A percentile compares a stretch with the other conserved stretches of the same genome.
phyloP scores from a whole-genome alignment of 306 rosid genomes.

The Ormosia semicastrata region DNA sequence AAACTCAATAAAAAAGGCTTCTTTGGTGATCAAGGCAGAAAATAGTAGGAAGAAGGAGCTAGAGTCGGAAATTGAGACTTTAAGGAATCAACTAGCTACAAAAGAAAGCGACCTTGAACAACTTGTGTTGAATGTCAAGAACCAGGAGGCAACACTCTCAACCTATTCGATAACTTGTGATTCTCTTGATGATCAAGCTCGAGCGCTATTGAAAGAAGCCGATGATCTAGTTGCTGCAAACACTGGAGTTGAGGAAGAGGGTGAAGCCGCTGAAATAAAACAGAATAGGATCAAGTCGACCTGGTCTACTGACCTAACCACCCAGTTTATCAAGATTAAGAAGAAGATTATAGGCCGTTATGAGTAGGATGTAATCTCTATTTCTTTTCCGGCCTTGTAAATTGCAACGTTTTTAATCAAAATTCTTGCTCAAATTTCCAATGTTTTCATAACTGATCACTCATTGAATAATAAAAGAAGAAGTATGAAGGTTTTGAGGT shows the following conservation, averaged over 20 bases:
- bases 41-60: background rate
- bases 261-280: too few species aligned
- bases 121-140: background rate
- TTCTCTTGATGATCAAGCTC: background rate
- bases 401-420: too few species aligned
- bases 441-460: too few species aligned
- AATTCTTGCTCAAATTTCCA: too few species aligned
- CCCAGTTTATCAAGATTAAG: background rate
- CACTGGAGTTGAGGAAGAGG: too few species aligned
- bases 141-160: background rate
- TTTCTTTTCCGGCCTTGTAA: too few species aligned
- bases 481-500: too few species aligned
- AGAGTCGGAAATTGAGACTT: background rate
- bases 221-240: background rate
- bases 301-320: conserved; percentile 10
- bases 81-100: background rate
- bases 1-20: background rate
- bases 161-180: background rate
- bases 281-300: background rate
- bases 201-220: background rate
- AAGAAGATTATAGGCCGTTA: background rate
- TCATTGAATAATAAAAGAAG: too few species aligned
- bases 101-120: background rate
- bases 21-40: background rate
- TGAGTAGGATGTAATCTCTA: too few species aligned